Base-by-base conservation (phyloP, 1,284 basidiomycete genomes). In the Phenoliferia sp. region DNA sequence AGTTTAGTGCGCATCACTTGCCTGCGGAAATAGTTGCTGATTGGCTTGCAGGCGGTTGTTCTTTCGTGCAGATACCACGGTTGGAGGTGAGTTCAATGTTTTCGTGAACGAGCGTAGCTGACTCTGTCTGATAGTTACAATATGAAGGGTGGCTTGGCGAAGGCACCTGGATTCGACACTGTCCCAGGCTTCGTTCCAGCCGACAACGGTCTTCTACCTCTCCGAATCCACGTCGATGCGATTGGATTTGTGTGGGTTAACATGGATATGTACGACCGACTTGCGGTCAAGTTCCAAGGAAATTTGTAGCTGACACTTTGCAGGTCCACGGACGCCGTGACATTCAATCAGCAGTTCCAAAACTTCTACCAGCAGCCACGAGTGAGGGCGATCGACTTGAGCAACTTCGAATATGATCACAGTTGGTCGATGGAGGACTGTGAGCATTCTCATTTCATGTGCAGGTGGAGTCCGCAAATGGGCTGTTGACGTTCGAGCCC, bases 41-140 rank as follows among this genome's bases (percentile, higher is more conserved):
- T n/a, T n/a, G n/a, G n/a, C n/a, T n/a, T n/a, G n/a, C n/a, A n/a
- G n/a, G n/a, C n/a, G 31, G 32, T 22, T 34, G 26, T 61, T 33
- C 44, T 52, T 3, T 10, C 48, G 10, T 31, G 61, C 61, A 52
- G 35, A n/a, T 65, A 65, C 33, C 64, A 65, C 60, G 60, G 60
- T 33, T 65, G 60, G 59, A 44, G 50, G 50, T 54, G n/a, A 3
- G 57, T 59, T 22, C 55, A 19, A 22, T 22, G n/a, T 17, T 57
- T 31, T 7, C n/a, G n/a, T 17, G 12, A 22, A 31, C 4, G 6
- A 22, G n/a, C n/a, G 15, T n/a, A 12, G 5, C 55, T 32, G 10
- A 7, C 31, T 32, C 26, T 57, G 28, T 57, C 39, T 29, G 33
- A 6, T 28, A 28, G n/a, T 29, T 62, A 61, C 31, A 34, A n/a